Percentiles rank a stretch among this genome's conserved stretches.
phyloP scores from a whole-genome alignment of 768 basidiomycete species.

The Mycena maculata region DNA sequence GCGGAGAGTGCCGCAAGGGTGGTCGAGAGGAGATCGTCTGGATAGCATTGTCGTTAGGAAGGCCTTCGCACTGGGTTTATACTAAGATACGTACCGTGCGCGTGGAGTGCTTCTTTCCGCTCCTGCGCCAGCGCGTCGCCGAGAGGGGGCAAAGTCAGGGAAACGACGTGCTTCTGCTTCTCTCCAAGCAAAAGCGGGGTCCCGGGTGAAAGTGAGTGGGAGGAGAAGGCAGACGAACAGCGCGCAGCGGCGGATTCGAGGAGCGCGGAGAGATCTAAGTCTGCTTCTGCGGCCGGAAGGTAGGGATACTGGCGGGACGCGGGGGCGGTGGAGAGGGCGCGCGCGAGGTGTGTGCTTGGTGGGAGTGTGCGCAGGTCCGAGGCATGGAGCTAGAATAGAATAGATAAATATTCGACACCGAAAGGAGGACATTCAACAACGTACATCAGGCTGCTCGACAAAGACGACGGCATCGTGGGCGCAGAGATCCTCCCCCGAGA shows the following conservation, averaged over 20 bases:
- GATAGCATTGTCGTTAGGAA: slow-evolving; percentile 15
- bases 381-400: slow-evolving; percentile 68
- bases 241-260: slow-evolving; percentile 58
- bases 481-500: slow-evolving; percentile 63
- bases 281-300: slow-evolving; percentile 43
- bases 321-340: slow-evolving; percentile 59
- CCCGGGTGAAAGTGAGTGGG: slow-evolving; percentile 53
- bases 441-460: slow-evolving; percentile 78
- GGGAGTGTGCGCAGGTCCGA: slow-evolving; percentile 77
- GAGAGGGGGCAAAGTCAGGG: slow-evolving; percentile 65
- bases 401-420: not conserved
- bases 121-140: slow-evolving; percentile 50
- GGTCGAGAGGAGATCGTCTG: slow-evolving; percentile 59
- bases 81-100: slow-evolving; percentile 62
- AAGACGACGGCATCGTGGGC: slow-evolving; percentile 73
- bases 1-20: slow-evolving; percentile 62
- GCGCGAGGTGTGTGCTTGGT: slow-evolving; percentile 61
- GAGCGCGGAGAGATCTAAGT: slow-evolving; percentile 47
- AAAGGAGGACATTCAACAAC: not conserved
- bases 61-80: too few relatives aligned
- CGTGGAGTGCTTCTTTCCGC: slow-evolving; percentile 60
- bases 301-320: slow-evolving; percentile 75
- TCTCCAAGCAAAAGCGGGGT: slow-evolving; percentile 47
- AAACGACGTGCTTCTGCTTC: slow-evolving; percentile 66
- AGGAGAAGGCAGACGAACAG: slow-evolving; percentile 64